Evolutionary conservation across 106 monocot species (phyloP).

Genomic region (Dendrobium huoshanense): DNA sequence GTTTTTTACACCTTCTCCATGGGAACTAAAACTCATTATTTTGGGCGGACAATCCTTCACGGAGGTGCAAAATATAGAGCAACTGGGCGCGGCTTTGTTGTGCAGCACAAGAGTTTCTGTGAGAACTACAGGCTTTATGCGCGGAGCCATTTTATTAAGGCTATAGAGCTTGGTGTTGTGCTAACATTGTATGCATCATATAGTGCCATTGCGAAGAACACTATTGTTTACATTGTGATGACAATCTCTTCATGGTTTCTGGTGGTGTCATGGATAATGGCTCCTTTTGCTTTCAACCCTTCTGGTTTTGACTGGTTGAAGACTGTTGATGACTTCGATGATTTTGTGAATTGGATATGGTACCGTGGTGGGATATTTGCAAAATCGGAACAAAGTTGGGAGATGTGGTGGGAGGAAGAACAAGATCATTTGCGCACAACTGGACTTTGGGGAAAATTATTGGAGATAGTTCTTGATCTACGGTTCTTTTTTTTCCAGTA

Average conservation of each 20-base stretch:
- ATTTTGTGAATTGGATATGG: slow-evolving; percentile 95
- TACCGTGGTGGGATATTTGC: slow-evolving; percentile 55
- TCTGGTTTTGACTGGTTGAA: slow-evolving; percentile 97
- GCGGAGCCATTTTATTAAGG: slow-evolving; percentile 91
- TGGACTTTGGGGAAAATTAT: slow-evolving; percentile 67
- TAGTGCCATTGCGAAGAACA: slow-evolving; percentile 54
- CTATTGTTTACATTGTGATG: slow-evolving; percentile 82
- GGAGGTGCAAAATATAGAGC: slow-evolving; percentile 93
- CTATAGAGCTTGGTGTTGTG: slow-evolving; percentile 87
- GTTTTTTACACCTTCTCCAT: slow-evolving; percentile 79
- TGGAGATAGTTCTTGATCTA: slow-evolving; percentile 78
- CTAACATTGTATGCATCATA: slow-evolving; percentile 76
- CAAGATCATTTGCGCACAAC: slow-evolving; percentile 80
- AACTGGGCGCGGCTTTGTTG: slow-evolving; percentile 94
- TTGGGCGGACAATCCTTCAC: slow-evolving; percentile 74
- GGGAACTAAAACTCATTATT: slow-evolving; percentile 58
- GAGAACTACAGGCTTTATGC: slow-evolving; percentile 95
- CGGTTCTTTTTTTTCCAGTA: slow-evolving; percentile 90
- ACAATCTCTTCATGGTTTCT: slow-evolving; percentile 91
- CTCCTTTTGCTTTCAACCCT: slow-evolving; percentile 88
- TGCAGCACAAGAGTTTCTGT: slow-evolving; percentile 85
- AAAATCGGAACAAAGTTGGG: slow-evolving; percentile 82
- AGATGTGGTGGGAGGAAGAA: slow-evolving; percentile 93
- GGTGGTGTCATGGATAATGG: slow-evolving; percentile 83
- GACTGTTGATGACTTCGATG: slow-evolving; percentile 85